phyloP scores from a whole-genome alignment of 805 yeast species.

The Hanseniaspora vineae region DNA sequence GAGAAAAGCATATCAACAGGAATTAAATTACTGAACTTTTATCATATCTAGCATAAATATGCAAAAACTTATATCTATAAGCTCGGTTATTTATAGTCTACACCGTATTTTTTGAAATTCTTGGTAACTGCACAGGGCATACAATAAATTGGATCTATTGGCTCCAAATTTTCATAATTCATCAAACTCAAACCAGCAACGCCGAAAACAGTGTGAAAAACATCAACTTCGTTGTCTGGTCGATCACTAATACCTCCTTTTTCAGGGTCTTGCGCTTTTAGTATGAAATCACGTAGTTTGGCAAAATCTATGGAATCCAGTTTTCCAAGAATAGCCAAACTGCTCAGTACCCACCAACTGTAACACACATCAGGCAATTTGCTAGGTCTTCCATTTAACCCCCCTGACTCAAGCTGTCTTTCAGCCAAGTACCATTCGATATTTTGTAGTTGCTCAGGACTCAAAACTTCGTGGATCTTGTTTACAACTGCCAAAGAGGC shows the following conservation, averaged over 20 bases:
- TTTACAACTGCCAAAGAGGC: conserved; percentile 65
- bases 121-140: conserved; percentile 40
- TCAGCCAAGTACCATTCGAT: conserved; percentile 84
- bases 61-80: conserved; percentile 2
- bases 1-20: conserved; percentile 38
- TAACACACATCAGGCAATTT: conserved; percentile 96
- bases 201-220: conserved; percentile 86
- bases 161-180: conserved; percentile 44
- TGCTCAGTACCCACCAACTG: conserved; percentile 92
- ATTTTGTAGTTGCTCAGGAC: conserved; percentile 27
- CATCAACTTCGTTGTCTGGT: conserved; percentile 82
- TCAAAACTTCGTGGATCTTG: conserved; percentile 34
- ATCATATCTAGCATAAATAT: no score
- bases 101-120: conserved; percentile 27
- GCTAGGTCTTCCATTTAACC: conserved; percentile 92
- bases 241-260: conserved; percentile 90
- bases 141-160: conserved; percentile 79
- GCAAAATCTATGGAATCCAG: conserved; percentile 42
- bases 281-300: conserved; percentile 52
- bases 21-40: conserved; percentile 24
- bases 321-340: conserved; percentile 52
- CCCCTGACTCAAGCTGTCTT: conserved; percentile 76
- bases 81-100: conserved; percentile 6
- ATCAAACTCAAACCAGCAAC: conserved; percentile 75
- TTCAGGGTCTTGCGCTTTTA: conserved; percentile 61